Conservation (phyloP, 345 rosid species). For the Hibiscus syriacus region DNA sequence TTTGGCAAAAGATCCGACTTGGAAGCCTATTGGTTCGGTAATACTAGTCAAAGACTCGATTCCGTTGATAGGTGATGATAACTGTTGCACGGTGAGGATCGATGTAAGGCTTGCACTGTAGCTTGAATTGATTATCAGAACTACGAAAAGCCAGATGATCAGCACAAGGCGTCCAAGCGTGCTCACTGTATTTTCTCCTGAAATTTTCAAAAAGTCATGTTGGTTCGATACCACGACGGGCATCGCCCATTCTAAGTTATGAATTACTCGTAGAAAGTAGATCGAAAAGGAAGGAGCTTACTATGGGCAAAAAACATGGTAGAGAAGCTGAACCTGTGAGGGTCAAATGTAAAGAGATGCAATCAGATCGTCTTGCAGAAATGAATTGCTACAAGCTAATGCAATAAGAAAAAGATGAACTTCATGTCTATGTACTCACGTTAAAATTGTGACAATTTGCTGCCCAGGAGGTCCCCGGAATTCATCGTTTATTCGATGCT, state of each 20-base stretch:
- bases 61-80: constrained; percentile 78
- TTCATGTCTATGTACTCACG: constrained; percentile 40
- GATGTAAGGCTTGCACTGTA: too few species aligned
- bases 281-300: constrained; percentile 32
- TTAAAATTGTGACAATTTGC: constrained; percentile 57
- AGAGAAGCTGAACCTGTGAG: constrained; percentile 84
- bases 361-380: not conserved
- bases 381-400: too few species aligned
- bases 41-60: constrained; percentile 69
- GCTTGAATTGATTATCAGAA: constrained; percentile 76
- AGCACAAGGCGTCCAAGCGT: constrained; percentile 72
- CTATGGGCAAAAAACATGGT: constrained; percentile 86
- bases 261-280: not conserved
- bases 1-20: constrained; percentile 74
- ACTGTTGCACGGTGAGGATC: constrained; percentile 79
- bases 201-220: constrained; percentile 17
- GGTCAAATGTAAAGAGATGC: constrained; percentile 1
- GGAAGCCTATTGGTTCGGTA: constrained; percentile 51
- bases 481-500: constrained; percentile 80
- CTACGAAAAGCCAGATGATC: constrained; percentile 86
- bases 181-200: constrained; percentile 84
- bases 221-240: not conserved
- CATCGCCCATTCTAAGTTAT: not conserved
- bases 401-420: not conserved
- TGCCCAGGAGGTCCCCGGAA: constrained; percentile 80